Percentiles rank a stretch among this genome's conserved stretches.
These are phyloP conservation scores for Paragyromitra xinjiangensis DNA, from an alignment of 495 filamentous ascomycete species.

Conservation along the genomic window DNA sequence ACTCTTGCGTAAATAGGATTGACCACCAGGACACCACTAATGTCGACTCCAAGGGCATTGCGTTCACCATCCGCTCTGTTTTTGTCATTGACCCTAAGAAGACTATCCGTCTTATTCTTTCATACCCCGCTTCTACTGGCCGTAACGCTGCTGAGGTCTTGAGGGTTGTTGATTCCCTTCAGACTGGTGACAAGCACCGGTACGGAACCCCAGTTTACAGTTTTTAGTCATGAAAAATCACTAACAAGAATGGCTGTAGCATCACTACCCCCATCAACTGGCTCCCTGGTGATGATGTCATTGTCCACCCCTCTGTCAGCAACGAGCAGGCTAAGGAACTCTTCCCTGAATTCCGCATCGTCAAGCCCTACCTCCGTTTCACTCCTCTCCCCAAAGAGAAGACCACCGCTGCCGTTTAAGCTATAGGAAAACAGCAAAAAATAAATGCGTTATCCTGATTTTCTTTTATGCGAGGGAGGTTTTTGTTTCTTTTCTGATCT, in stretches of 20 bases:
- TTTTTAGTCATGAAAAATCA: slow-evolving; percentile 9
- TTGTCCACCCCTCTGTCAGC: slow-evolving; percentile 88
- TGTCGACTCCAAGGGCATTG: slow-evolving; percentile 93
- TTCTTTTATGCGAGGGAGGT: not conserved
- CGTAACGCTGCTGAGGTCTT: slow-evolving; percentile 96
- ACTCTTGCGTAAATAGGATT: slow-evolving; percentile 65
- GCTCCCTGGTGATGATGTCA: slow-evolving; percentile 90
- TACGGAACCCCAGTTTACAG: slow-evolving; percentile 9
- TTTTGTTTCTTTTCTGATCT: slow-evolving; percentile 16
- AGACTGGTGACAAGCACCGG: slow-evolving; percentile 93
- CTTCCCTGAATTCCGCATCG: slow-evolving; percentile 88
- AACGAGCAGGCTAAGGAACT: slow-evolving; percentile 83
- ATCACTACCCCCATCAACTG: slow-evolving; percentile 95
- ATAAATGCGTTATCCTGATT: slow-evolving; percentile 17
- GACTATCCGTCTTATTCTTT: slow-evolving; percentile 93
- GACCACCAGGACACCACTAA: slow-evolving; percentile 85
- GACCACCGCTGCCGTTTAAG: slow-evolving; percentile 57
- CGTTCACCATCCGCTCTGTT: slow-evolving; percentile 98
- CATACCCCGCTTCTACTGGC: slow-evolving; percentile 96
- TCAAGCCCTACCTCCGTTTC: slow-evolving; percentile 91
- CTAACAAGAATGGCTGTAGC: slow-evolving; percentile 58
- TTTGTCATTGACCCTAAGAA: slow-evolving; percentile 99
- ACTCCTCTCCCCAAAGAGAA: slow-evolving; percentile 71
- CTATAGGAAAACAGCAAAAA: slow-evolving; percentile 6
- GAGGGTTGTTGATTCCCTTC: slow-evolving; percentile 92